Conservation (phyloP, 345 rosid species). For the Firmiana major region DNA sequence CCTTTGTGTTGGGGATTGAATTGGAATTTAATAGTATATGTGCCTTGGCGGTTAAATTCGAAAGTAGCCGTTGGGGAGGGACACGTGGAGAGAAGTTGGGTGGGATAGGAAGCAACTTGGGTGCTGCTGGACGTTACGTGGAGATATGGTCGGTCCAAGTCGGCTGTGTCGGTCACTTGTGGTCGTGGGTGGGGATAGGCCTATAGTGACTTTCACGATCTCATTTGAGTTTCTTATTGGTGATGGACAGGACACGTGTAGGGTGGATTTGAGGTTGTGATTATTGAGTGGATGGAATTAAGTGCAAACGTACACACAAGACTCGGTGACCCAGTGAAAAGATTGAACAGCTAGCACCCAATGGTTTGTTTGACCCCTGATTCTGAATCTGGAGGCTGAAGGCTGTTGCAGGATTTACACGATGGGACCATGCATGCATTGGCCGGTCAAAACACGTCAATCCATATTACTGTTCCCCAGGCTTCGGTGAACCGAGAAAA, state of each 20-base stretch:
- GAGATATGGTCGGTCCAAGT: constrained; percentile 36
- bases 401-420: background rate
- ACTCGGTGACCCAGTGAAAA: background rate
- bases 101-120: constrained; percentile 15
- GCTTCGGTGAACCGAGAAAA: no score
- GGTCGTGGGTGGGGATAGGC: background rate
- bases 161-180: constrained; percentile 25
- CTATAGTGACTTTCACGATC: background rate
- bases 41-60: constrained; percentile 30
- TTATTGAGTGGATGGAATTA: background rate
- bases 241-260: background rate
- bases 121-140: constrained; percentile 30
- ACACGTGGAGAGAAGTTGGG: constrained; percentile 36
- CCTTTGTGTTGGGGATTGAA: background rate
- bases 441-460: background rate
- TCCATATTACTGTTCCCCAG: background rate
- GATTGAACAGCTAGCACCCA: background rate
- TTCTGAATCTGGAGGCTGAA: background rate
- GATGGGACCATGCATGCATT: background rate
- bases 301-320: no score
- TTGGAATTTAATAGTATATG: constrained; percentile 3
- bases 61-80: constrained; percentile 35
- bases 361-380: background rate
- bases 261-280: background rate
- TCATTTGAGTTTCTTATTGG: background rate